Conservation (phyloP, 495 filamentous ascomycete species). For the Letharia lupina region DNA sequence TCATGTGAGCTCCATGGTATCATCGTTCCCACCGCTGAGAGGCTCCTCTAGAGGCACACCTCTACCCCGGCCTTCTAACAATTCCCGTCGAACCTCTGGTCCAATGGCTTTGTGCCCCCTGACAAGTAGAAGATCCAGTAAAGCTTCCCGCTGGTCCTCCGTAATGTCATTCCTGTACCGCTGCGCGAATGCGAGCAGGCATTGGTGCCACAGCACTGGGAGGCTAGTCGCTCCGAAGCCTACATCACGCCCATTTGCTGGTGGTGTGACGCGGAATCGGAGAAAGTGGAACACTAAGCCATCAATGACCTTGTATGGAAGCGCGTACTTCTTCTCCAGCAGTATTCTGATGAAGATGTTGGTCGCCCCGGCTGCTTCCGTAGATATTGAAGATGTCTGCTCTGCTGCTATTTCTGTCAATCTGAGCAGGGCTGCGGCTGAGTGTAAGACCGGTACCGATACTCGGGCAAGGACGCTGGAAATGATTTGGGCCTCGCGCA, state of each 20-base stretch:
- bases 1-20: slow-evolving; percentile 56
- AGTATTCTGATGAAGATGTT: slow-evolving; percentile 89
- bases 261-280: slow-evolving; percentile 61
- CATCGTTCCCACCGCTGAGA: slow-evolving; percentile 62
- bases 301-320: slow-evolving; percentile 91
- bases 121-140: slow-evolving; percentile 79
- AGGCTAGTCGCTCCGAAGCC: slow-evolving; percentile 20
- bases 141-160: slow-evolving; percentile 84
- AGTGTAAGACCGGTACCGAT: slow-evolving; percentile 80
- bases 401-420: slow-evolving; percentile 90
- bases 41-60: slow-evolving; percentile 62
- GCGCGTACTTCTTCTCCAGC: slow-evolving; percentile 92
- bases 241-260: slow-evolving; percentile 39
- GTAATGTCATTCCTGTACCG: slow-evolving; percentile 89
- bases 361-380: slow-evolving; percentile 72
- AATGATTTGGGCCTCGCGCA: slow-evolving; percentile 87
- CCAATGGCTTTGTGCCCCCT: slow-evolving; percentile 84
- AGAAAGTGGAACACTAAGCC: slow-evolving; percentile 93
- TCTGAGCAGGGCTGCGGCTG: slow-evolving; percentile 80
- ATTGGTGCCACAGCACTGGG: slow-evolving; percentile 87
- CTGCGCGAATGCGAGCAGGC: slow-evolving; percentile 82
- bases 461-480: slow-evolving; percentile 73
- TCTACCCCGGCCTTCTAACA: slow-evolving; percentile 80
- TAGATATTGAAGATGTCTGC: slow-evolving; percentile 58
- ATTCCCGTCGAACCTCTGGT: slow-evolving; percentile 82